Base-by-base conservation (phyloP, 2,329 filamentous ascomycete species). In the Cytospora piceicola region DNA sequence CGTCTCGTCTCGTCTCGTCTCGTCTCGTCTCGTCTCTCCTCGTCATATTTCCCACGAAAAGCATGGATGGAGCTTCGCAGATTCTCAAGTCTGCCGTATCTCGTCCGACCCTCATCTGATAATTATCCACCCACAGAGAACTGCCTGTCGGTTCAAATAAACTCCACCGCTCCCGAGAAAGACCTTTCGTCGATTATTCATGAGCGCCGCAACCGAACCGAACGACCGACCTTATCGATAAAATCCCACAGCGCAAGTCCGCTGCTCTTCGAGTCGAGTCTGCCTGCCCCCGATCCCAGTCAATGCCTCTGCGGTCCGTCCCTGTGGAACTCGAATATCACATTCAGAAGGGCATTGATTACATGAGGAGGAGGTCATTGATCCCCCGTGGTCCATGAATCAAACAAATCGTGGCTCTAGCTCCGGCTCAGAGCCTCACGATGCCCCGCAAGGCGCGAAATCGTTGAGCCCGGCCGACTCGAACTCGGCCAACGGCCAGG, bases 381-480 rank as follows among this genome's bases (percentile, higher is more conserved):
- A 32, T 62, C 63, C n/a, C 46, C 46, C 62, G 42, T 65, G 65
- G 62, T 67, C 63, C 56, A 75, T 75, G 74, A 71, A 69, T 69
- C 66, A 68, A 61, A 66, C 69, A 65, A 51, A 52, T 51, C 66
- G 68, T 65, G 67, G 70, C 73, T 71, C 73, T 60, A 70, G 73
- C 73, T 70, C 70, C 71, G 74, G 73, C 73, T 71, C 68, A 69
- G 72, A 71, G 72, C 70, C 46, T 32, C 65, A 57, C 67, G 54
- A 63, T 58, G 66, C 54, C 56, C 58, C 46, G 61, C 61, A n/a
- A 55, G 54, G 46, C 46, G 46, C 30, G 30, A 67, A 61, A 22
- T 46, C 49, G 24, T 46, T 36, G 20, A 60, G 42, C 36, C 56
- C 67, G 62, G 29, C 64, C 42, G 64, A 73, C 67, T 49, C 63